phyloP scores from a whole-genome alignment of 2,329 filamentous ascomycete species.

The Penicillium griseofulvum region DNA sequence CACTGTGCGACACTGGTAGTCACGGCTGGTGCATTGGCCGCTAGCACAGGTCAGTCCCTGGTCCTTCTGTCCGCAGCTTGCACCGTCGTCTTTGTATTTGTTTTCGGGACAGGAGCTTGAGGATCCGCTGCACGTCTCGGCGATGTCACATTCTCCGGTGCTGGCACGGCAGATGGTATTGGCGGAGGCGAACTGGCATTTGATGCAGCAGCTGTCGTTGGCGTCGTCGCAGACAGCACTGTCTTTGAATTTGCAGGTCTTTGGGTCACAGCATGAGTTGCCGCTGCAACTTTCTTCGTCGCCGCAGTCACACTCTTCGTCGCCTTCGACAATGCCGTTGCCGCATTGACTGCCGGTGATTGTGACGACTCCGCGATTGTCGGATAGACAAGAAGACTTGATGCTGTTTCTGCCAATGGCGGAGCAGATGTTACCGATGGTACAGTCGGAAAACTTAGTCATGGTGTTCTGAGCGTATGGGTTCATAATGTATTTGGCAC shows the following conservation, averaged over 20 bases:
- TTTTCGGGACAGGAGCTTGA: slow-evolving; percentile 73
- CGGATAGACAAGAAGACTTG: slow-evolving; percentile 72
- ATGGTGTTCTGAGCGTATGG: slow-evolving; percentile 75
- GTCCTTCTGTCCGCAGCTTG: slow-evolving; percentile 61
- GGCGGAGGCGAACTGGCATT: slow-evolving; percentile 49
- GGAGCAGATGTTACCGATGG: slow-evolving; percentile 89
- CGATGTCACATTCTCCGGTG: slow-evolving; percentile 78
- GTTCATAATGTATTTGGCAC: slow-evolving; percentile 89
- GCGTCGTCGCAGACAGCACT: slow-evolving; percentile 69
- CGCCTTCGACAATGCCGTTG: slow-evolving; percentile 92
- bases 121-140: slow-evolving; percentile 76
- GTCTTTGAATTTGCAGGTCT: slow-evolving; percentile 78
- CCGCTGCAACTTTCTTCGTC: slow-evolving; percentile 67
- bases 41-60: slow-evolving; percentile 73
- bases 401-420: slow-evolving; percentile 75
- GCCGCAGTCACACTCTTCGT: slow-evolving; percentile 95
- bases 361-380: slow-evolving; percentile 78
- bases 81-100: slow-evolving; percentile 65
- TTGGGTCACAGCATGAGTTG: slow-evolving; percentile 80
- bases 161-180: slow-evolving; percentile 75
- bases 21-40: slow-evolving; percentile 89
- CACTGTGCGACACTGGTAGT: slow-evolving; percentile 81
- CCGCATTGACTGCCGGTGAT: slow-evolving; percentile 84
- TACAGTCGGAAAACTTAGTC: slow-evolving; percentile 79
- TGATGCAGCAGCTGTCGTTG: slow-evolving; percentile 48